Conservation (phyloP, 345 rosid genomes). For the Psidium guajava region DNA sequence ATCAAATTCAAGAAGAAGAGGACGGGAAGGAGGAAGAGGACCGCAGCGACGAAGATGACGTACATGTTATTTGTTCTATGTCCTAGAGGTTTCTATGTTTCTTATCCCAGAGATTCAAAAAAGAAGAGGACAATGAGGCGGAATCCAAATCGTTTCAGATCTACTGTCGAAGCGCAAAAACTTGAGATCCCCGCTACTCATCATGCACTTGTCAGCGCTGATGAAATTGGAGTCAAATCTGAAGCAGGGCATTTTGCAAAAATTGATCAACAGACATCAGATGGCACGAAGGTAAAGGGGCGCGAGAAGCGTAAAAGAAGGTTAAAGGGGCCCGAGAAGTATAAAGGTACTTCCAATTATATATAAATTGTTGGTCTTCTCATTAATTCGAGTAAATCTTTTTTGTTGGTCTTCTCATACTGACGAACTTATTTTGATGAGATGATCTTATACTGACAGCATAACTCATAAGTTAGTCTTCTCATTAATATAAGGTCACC, state of each 20-base stretch:
- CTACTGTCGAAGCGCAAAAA: neutral
- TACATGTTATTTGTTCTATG: neutral
- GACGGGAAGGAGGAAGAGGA: neutral
- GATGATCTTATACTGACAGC: too few species aligned
- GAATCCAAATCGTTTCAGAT: neutral
- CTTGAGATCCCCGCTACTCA: neutral
- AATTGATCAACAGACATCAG: neutral
- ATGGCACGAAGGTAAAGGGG: neutral
- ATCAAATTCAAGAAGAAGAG: neutral
- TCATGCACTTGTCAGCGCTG: neutral
- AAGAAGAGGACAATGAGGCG: slow-evolving; percentile 9
- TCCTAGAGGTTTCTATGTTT: neutral
- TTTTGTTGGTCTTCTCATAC: neutral
- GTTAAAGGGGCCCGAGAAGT: neutral
- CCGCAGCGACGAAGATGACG: neutral
- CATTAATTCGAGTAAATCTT: neutral
- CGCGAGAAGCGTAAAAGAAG: neutral
- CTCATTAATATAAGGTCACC: neutral
- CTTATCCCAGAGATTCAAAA: neutral
- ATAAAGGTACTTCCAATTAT: neutral
- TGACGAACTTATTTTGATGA: too few species aligned
- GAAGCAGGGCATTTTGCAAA: neutral
- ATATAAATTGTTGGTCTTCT: neutral
- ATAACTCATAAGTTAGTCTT: neutral
- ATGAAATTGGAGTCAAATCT: neutral